phyloP scores from a whole-genome alignment of 768 basidiomycete species.

The Nevesoporus exiguus region DNA sequence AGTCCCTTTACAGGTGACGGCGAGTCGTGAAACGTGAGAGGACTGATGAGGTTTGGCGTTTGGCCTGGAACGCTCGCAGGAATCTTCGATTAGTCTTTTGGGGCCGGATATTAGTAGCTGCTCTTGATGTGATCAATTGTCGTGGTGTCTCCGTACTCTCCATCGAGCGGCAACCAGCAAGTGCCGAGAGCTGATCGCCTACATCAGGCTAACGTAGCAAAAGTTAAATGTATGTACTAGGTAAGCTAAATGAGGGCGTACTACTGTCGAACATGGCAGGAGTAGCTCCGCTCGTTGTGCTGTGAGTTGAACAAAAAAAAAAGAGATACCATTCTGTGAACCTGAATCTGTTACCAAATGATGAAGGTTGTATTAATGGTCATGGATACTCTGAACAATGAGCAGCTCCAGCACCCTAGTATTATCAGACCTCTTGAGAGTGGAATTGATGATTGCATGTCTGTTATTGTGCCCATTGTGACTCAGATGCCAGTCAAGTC shows the following conservation, averaged over 20 bases:
- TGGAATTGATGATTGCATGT: not conserved
- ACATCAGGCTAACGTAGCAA: no score
- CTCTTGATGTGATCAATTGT: no score
- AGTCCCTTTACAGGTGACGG: not conserved
- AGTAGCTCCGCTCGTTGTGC: no score
- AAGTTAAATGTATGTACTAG: no score
- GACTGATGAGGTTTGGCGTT: not conserved
- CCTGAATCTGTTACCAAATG: not conserved
- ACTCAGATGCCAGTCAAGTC: not conserved
- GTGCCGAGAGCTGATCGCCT: no score
- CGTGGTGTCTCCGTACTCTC: not conserved
- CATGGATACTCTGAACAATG: conserved; percentile 4
- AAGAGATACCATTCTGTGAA: not conserved
- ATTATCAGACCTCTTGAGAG: not conserved
- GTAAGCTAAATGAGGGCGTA: no score
- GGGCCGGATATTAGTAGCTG: not conserved
- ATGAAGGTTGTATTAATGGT: not conserved
- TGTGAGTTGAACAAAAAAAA: not conserved
- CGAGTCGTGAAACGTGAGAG: not conserved
- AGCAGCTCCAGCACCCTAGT: not conserved
- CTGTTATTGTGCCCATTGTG: not conserved
- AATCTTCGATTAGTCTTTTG: not conserved
- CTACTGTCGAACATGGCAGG: no score
- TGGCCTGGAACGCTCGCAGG: not conserved
- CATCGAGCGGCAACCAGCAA: no score